Conservation (phyloP, 805 yeast species). For the Candida schatavii region DNA sequence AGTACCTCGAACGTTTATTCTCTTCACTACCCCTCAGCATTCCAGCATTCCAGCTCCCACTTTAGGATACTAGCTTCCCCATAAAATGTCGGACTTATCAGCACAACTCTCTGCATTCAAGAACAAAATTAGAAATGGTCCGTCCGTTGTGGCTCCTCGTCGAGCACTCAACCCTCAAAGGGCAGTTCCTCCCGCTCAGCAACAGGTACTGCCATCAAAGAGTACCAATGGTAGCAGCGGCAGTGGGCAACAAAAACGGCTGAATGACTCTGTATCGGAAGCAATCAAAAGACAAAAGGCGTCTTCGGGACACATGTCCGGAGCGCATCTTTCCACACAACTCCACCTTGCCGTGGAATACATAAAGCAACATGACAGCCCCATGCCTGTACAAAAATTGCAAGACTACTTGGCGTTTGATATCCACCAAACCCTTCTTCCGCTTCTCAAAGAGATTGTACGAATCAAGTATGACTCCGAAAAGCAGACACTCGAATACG, state of each 20-base stretch:
- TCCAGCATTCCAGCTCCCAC: too few species aligned
- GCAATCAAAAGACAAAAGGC: conserved; percentile 35
- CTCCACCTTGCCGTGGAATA: conserved; percentile 89
- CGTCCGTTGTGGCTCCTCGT: conserved; percentile 31
- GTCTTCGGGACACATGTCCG: conserved; percentile 28
- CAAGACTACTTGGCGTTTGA: conserved; percentile 64
- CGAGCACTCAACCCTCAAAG: conserved; percentile 8
- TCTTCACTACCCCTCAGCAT: too few species aligned
- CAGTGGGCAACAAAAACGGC: too few species aligned
- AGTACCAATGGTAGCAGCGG: conserved; percentile 5
- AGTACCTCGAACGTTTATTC: too few species aligned
- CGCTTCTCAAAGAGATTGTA: conserved; percentile 70
- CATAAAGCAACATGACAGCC: conserved; percentile 68
- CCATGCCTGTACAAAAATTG: conserved; percentile 64
- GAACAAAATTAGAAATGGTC: conserved; percentile 43
- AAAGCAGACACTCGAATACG: conserved; percentile 72
- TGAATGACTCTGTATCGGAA: conserved; percentile 26
- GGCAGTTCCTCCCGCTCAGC: background rate
- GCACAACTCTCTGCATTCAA: conserved; percentile 46
- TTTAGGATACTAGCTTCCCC: too few species aligned
- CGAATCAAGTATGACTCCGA: conserved; percentile 67
- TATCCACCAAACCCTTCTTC: conserved; percentile 61
- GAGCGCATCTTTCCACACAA: conserved; percentile 78
- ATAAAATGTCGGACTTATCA: conserved; percentile 34
- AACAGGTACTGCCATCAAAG: conserved; percentile 8